Evolutionary conservation across 75 land plant species (phyloP), one percentile per base, ranked within the genome.

Genomic region (Sequoia sempervirens): DNA sequence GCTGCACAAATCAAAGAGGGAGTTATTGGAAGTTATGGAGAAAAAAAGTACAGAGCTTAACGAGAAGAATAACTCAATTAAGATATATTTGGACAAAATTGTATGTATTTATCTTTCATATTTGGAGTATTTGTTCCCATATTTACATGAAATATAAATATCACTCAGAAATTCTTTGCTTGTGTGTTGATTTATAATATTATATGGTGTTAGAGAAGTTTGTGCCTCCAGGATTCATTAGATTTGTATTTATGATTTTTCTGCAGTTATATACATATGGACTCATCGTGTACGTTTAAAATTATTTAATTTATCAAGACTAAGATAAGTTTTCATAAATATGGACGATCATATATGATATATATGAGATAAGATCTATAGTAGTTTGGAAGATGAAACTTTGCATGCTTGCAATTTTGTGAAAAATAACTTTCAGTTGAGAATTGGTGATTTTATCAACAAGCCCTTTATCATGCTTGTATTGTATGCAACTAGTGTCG

Each of bases 81-180:
- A 96, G 75, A 85, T 84, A 26, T 96, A 93, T 58, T 86, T 93
- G 10, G 98, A 96, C 54, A 97, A 94, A 84, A 93, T 97, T 90
- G 99, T 97, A 82, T 84, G 94, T 87, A 53, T 23, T 14, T 0
- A 74, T 23, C 76, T 32, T 32, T 46, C 76, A 11, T 83, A 12
- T 34, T 82, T 8, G 3, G 45, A 73, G 12, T 28, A 74, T 38
- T 5, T 75, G 18, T 36, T 75, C 14, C 6, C 37, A 34, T 34
- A 43, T 78, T 28, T 15, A 41, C 28, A 23, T 28, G 12, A 13
- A 37, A 37, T 30, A 30, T 30, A 26, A 32, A 32, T 70, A 70
- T 11, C 1, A 23, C 66, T 26, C 7, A 1, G 0, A 61, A 61
- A 7, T 61, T 4, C 66, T 61, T 61, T 23, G 1, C 8, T 61